phyloP scores from a whole-genome alignment of 2,329 filamentous ascomycete species.

The Didymella exigua region DNA sequence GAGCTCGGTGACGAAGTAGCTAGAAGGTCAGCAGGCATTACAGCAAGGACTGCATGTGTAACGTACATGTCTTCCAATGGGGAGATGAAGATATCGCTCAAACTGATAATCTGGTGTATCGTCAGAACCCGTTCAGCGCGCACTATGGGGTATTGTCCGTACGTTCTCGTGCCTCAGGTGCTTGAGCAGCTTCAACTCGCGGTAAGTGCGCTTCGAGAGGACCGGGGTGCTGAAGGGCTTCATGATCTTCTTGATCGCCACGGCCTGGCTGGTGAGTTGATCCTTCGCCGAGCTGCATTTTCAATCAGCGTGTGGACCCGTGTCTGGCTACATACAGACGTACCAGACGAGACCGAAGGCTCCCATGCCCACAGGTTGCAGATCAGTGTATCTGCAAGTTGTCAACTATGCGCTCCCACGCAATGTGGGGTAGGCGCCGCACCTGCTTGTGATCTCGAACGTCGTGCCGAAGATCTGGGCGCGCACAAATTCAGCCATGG shows the following conservation, averaged over 20 bases:
- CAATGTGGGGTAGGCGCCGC: constrained; percentile 45
- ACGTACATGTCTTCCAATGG: constrained; percentile 96
- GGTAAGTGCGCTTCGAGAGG: constrained; percentile 94
- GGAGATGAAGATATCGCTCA: constrained; percentile 99
- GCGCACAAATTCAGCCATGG: constrained; percentile 98
- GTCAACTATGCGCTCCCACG: constrained; percentile 30
- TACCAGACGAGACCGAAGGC: constrained; percentile 98
- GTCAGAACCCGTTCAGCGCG: constrained; percentile 24
- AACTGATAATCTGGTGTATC: constrained; percentile 76
- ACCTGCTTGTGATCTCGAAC: constrained; percentile 99
- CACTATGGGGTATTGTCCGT: constrained; percentile 31
- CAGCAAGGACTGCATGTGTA: neutral
- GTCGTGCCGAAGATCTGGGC: constrained; percentile 99
- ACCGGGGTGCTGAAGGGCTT: constrained; percentile 99
- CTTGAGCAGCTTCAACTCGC: constrained; percentile 96
- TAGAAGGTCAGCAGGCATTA: constrained; percentile 49
- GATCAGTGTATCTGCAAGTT: constrained; percentile 81
- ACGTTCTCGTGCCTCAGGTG: constrained; percentile 97
- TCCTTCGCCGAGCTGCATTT: constrained; percentile 85
- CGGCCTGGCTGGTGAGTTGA: constrained; percentile 94
- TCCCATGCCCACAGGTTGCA: constrained; percentile 98
- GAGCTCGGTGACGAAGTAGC: constrained; percentile 97
- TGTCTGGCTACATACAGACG: constrained; percentile 14
- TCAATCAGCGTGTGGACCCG: constrained; percentile 19
- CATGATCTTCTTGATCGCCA: constrained; percentile 99